phyloP scores from a whole-genome alignment of 2,329 filamentous ascomycete genomes.

The Ceratocystis colombiana region DNA sequence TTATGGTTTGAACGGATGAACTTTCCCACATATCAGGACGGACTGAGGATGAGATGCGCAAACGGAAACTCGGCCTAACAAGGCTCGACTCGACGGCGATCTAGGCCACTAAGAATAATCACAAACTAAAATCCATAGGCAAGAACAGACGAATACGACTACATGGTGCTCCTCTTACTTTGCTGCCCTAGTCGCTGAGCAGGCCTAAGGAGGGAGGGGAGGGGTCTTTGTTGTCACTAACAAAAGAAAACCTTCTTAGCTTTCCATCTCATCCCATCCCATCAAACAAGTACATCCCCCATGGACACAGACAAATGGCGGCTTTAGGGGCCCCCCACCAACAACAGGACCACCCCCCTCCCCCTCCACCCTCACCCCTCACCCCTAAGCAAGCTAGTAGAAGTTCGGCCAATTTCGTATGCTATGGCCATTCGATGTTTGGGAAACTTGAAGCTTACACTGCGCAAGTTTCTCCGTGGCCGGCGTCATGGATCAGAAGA shows the following conservation, averaged over 20 bases:
- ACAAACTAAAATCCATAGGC: neutral
- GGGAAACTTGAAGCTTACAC: neutral
- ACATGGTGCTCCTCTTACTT: neutral
- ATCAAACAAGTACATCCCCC: too few species aligned
- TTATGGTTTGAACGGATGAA: slow-evolving; percentile 2
- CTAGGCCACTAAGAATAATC: neutral
- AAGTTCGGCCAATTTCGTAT: neutral
- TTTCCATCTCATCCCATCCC: too few species aligned
- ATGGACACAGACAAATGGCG: too few species aligned
- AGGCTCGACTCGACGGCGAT: neutral
- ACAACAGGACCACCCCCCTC: neutral
- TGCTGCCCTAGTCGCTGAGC: neutral
- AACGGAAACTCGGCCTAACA: neutral
- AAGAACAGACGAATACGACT: slow-evolving; percentile 15
- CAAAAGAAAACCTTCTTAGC: too few species aligned
- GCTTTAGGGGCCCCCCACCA: too few species aligned
- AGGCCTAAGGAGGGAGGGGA: too few species aligned
- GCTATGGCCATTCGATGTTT: neutral
- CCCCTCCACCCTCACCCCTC: too few species aligned
- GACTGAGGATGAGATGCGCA: neutral
- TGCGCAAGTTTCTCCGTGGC: neutral
- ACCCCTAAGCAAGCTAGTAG: neutral
- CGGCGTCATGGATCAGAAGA: neutral
- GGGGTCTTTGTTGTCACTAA: too few species aligned
- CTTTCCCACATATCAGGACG: neutral